phyloP scores from a whole-genome alignment of 2,329 filamentous ascomycete genomes.

The Exophiala viscosa region DNA sequence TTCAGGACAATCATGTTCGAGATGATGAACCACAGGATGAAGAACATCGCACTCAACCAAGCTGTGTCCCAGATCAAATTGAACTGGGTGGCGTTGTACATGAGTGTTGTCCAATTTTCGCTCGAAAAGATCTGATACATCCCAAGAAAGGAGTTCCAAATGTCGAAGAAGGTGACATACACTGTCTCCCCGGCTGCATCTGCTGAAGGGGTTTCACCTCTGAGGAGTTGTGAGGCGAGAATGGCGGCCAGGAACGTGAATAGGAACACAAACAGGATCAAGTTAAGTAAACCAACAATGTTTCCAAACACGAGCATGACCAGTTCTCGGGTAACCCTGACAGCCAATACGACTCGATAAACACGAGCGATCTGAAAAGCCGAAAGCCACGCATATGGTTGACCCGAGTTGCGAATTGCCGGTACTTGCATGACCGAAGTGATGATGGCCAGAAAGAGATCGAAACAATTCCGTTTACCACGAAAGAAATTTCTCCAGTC shows the following conservation, averaged over 20 bases:
- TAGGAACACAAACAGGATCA: slow-evolving; percentile 94
- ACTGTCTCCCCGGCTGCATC: slow-evolving; percentile 61
- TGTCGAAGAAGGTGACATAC: slow-evolving; percentile 75
- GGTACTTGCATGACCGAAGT: slow-evolving; percentile 85
- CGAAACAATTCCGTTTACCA: slow-evolving; percentile 71
- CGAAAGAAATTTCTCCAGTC: slow-evolving; percentile 79
- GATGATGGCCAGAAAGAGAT: slow-evolving; percentile 73
- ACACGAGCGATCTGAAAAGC: slow-evolving; percentile 89
- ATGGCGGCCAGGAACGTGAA: slow-evolving; percentile 93
- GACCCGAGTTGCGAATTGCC: slow-evolving; percentile 66
- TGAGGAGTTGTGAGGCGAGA: slow-evolving; percentile 87
- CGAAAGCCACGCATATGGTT: slow-evolving; percentile 79
- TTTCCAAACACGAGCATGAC: slow-evolving; percentile 87
- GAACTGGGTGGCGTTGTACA: slow-evolving; percentile 76
- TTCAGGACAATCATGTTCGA: slow-evolving; percentile 95
- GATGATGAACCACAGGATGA: slow-evolving; percentile 93
- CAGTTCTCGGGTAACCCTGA: slow-evolving; percentile 80
- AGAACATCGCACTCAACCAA: slow-evolving; percentile 88
- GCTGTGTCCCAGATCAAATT: slow-evolving; percentile 65
- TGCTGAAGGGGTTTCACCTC: slow-evolving; percentile 71
- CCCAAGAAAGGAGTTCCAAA: slow-evolving; percentile 92
- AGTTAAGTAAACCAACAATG: slow-evolving; percentile 82
- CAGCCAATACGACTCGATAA: slow-evolving; percentile 85
- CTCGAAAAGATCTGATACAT: slow-evolving; percentile 98
- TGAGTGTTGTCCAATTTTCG: slow-evolving; percentile 87